phyloP scores from a whole-genome alignment of 352 stramenopile genomes.

The Pythium rishiriense region DNA sequence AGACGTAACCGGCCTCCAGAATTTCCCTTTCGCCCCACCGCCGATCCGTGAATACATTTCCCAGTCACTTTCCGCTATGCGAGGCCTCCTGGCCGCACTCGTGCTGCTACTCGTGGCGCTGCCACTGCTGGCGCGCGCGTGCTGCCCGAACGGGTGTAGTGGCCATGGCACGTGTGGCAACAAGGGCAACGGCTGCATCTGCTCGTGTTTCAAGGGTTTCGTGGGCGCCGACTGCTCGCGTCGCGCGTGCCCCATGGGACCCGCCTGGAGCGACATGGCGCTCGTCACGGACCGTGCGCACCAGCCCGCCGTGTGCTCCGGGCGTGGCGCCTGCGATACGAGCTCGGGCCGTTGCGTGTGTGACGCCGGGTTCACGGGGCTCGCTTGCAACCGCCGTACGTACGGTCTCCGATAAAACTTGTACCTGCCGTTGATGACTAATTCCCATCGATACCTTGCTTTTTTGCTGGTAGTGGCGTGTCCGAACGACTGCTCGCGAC shows the following conservation, averaged over 20 bases:
- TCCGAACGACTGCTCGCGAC: slow-evolving; percentile 58
- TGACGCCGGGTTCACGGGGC: slow-evolving; percentile 72
- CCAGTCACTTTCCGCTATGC: no score
- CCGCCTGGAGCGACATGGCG: slow-evolving; percentile 60
- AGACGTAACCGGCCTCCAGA: no score
- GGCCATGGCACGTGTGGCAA: slow-evolving; percentile 61
- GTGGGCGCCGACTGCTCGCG: slow-evolving; percentile 90
- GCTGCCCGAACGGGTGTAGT: slow-evolving; percentile 67
- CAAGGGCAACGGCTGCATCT: slow-evolving; percentile 69
- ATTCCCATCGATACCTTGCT: no score
- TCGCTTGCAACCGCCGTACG: slow-evolving; percentile 77
- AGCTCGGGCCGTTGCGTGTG: slow-evolving; percentile 68
- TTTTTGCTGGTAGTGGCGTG: slow-evolving; percentile 85
- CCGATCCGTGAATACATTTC: no score
- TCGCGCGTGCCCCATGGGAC: slow-evolving; percentile 55
- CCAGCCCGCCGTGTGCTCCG: slow-evolving; percentile 56
- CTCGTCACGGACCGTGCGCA: slow-evolving; percentile 59
- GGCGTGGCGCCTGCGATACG: slow-evolving; percentile 66
- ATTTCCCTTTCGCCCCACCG: no score
- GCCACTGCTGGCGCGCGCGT: slow-evolving; percentile 22
- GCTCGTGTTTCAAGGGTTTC: slow-evolving; percentile 86
- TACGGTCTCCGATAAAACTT: no score
- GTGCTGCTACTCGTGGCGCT: slow-evolving; percentile 11
- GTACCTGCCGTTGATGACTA: no score
- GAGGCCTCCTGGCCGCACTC: no score